A percentile compares a stretch with the other conserved stretches of the same genome.
phyloP scores from a whole-genome alignment of 768 basidiomycete species.

The Termitomyces sp. region DNA sequence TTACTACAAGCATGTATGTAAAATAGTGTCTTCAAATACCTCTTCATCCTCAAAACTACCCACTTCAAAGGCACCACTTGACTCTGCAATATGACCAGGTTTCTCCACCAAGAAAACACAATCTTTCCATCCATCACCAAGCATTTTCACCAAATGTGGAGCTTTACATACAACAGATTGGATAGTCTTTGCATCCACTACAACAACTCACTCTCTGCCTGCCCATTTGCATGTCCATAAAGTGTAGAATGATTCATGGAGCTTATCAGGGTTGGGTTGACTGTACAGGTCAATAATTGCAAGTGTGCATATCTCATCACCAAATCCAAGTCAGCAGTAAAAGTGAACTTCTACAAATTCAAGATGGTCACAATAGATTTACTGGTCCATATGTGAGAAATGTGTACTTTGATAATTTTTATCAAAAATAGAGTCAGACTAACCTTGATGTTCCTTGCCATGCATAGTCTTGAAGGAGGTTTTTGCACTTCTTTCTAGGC shows the following conservation, averaged over 20 bases:
- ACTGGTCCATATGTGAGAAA: not conserved
- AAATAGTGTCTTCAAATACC: not conserved
- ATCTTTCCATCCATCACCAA: no score
- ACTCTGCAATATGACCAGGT: conserved; percentile 11
- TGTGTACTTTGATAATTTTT: no score
- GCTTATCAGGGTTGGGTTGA: not conserved
- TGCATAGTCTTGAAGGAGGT: no score
- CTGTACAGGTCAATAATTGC: not conserved
- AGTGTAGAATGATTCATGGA: not conserved
- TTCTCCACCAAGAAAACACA: conserved; percentile 5
- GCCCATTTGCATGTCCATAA: not conserved
- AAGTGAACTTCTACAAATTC: not conserved
- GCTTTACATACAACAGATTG: not conserved
- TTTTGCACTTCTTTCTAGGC: no score
- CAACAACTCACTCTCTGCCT: not conserved
- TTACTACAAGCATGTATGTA: not conserved
- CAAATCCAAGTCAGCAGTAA: not conserved
- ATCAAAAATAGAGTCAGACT: no score
- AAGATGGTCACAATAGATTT: not conserved
- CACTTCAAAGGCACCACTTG: conserved; percentile 4
- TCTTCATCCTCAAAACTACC: not conserved
- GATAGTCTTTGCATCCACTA: not conserved
- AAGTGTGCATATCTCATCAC: not conserved
- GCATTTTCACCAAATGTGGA: not conserved
- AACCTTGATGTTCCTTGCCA: no score